A percentile compares a stretch with the other conserved stretches of the same genome.
These are phyloP conservation scores for Asterella californica DNA, from an alignment of 225 moss, liverwort and hornwort genomes.

Conservation along the genomic window DNA sequence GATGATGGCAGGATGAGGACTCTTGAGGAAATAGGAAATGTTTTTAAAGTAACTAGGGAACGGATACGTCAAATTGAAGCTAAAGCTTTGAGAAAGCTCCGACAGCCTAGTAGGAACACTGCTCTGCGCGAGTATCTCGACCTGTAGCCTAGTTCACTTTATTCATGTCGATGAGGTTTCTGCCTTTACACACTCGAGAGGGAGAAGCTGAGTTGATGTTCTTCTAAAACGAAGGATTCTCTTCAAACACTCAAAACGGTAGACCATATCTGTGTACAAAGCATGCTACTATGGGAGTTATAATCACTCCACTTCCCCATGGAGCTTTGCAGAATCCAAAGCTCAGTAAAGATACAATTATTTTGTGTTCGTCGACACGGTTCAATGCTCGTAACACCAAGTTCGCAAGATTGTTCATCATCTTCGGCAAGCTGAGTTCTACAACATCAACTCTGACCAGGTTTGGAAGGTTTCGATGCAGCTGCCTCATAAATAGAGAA, in stretches of 20 bases:
- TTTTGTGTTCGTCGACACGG: background rate
- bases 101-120: constrained; percentile 68
- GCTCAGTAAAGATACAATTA: constrained; percentile 19
- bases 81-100: constrained; percentile 79
- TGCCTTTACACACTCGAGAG: background rate
- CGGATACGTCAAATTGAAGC: constrained; percentile 91
- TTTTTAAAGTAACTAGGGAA: constrained; percentile 81
- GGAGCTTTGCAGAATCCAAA: no score
- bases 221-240: background rate
- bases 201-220: constrained; percentile 11
- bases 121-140: constrained; percentile 69
- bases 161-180: constrained; percentile 9
- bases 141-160: constrained; percentile 3
- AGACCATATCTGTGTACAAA: constrained; percentile 16
- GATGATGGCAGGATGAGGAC: constrained; percentile 70
- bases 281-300: constrained; percentile 16
- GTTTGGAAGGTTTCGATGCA: no score
- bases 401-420: no score
- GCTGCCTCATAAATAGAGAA: no score
- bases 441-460: no score
- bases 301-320: constrained; percentile 16
- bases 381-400: background rate
- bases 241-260: constrained; percentile 4
- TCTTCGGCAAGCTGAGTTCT: no score
- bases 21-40: constrained; percentile 75